Evolutionary conservation across 2,329 filamentous ascomycete species (phyloP).

Genomic region (Cordyceps javanica): DNA sequence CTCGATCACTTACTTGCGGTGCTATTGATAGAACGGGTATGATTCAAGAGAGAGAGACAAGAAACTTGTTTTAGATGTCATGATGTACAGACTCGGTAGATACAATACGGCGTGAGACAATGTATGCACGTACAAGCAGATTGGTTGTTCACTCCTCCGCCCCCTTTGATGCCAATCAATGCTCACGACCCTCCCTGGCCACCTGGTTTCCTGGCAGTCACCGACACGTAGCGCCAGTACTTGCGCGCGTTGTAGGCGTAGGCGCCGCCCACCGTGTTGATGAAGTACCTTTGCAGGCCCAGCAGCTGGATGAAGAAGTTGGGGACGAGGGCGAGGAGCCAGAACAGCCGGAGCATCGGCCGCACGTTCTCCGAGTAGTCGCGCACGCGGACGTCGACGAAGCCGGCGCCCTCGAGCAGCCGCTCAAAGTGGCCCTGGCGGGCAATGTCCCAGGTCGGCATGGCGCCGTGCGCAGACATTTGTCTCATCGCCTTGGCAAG

Average conservation of each 20-base stretch:
- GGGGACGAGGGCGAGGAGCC: conserved; percentile 37
- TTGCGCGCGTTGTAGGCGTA: not conserved
- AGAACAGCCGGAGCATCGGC: conserved; percentile 44
- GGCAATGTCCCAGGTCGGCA: conserved; percentile 38
- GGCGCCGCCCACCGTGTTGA: conserved; percentile 27
- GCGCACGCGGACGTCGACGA: conserved; percentile 35
- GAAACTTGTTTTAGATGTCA: not conserved
- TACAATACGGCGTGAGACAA: not conserved
- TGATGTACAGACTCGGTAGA: not conserved
- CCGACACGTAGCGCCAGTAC: not conserved
- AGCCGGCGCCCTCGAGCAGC: conserved; percentile 38
- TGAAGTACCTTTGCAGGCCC: conserved; percentile 37
- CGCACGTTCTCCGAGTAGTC: conserved; percentile 41
- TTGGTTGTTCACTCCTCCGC: too few species aligned
- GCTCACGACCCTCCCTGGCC: not conserved
- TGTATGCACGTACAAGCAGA: not conserved
- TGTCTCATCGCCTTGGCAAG: conserved; percentile 26
- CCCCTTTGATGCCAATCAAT: not conserved
- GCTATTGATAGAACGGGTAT: not conserved
- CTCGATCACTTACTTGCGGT: too few species aligned
- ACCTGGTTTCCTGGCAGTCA: not conserved
- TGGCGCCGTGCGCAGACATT: conserved; percentile 37
- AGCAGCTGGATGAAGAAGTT: conserved; percentile 39
- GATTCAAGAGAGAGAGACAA: not conserved
- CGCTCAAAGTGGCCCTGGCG: conserved; percentile 31